Base-by-base conservation (phyloP, 345 rosid species). In the Rhodamnia rubescens region DNA sequence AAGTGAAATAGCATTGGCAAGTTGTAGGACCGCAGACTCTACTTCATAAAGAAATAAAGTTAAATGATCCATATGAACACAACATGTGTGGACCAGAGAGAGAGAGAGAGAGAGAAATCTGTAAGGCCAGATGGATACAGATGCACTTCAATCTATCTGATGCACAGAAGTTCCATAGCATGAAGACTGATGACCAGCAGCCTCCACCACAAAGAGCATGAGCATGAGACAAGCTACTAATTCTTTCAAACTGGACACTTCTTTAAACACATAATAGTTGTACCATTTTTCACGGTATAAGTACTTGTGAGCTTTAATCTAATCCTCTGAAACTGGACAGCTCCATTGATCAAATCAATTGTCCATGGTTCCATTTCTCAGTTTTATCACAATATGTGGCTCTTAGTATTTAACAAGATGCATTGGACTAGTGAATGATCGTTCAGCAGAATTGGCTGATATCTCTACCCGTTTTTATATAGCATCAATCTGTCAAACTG, bases 51-150 rank as follows among this genome's bases (percentile, higher is more conserved):
- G 42, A 64, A 64, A 64, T 64, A 40, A 3, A 64, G 42, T 64
- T 36, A 29, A 64, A 29, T 7, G 42, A 7, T 64, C 42, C 42
- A 29, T 29, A 64, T 29, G 75, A 32, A 29, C 22, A 64, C 75
- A 29, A 64, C 11, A 0, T 1, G 0, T 29, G 75, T 29, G 6
- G 11, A 1, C 42, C 42, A 15, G 0, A 61, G 11, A 29, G 74
- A 57, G 14, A 56, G n/a, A 56, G 13, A 54, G 57, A 54, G 56
- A 56, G 59, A 22, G 16, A 59, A 32, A 64, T 32, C 11, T 8
- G 44, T 32, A 64, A 64, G 44, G 75, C 24, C 40, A 64, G 18
- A 64, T 16, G 22, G 22, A 64, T 2, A 32, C 75, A 16, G 75
- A 32, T 64, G 44, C 75, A 32, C 18, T 32, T 64, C 44, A 64